Conservation (phyloP, 2,329 filamentous ascomycete species). For the Colletotrichum sp. region DNA sequence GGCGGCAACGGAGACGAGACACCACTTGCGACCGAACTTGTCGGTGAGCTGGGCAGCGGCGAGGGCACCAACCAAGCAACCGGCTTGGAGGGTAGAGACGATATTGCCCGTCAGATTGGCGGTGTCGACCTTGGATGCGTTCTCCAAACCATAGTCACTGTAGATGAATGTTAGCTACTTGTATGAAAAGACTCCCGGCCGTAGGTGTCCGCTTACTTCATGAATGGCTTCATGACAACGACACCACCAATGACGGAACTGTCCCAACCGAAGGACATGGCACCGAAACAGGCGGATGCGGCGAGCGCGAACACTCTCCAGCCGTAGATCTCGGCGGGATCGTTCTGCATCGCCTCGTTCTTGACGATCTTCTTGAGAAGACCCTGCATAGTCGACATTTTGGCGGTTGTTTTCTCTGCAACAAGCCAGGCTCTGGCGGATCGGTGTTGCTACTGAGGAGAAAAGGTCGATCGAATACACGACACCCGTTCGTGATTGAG, state of each 20-base stretch:
- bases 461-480: not conserved
- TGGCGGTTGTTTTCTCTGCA: constrained; percentile 4
- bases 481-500: constrained; percentile 1
- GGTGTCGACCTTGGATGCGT: constrained; percentile 16
- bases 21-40: constrained; percentile 44
- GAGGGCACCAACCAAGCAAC: constrained; percentile 33
- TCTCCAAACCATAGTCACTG: constrained; percentile 30
- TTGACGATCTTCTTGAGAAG: constrained; percentile 49
- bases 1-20: constrained; percentile 58
- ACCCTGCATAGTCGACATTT: constrained; percentile 17
- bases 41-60: constrained; percentile 43
- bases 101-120: constrained; percentile 28
- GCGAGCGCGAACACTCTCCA: constrained; percentile 71
- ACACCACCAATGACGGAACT: constrained; percentile 73
- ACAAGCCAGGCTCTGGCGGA: constrained; percentile 17
- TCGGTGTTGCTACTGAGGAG: constrained; percentile 8
- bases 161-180: constrained; percentile 52
- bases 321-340: constrained; percentile 72
- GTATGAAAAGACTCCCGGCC: not conserved
- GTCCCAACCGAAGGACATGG: constrained; percentile 64
- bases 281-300: constrained; percentile 57
- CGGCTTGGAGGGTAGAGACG: constrained; percentile 30
- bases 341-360: constrained; percentile 66
- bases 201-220: constrained; percentile 39
- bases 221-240: constrained; percentile 63